Evolutionary conservation across 768 basidiomycete genomes (phyloP), one percentile per base, ranked within the genome.

Genomic region (Pisolithus albus): DNA sequence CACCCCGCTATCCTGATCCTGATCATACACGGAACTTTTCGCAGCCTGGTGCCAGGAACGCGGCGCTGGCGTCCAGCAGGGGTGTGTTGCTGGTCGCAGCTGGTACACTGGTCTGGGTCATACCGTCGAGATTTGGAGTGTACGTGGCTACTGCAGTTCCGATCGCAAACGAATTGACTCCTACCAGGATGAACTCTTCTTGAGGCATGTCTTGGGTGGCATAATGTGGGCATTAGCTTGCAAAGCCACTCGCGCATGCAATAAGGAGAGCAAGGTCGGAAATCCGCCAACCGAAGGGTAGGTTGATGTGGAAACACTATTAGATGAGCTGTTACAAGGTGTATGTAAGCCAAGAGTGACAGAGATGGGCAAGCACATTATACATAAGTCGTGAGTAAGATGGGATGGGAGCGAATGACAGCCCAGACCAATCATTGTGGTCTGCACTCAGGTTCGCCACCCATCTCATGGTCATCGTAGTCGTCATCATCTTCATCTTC

Each of bases 31-130:
- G 40, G 40, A 38, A 13, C n/a, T 32, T 16, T 23, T 37, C 9
- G 15, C 55, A 89, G 89, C 92, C 19, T 93, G 89, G 90, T 92
- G 78, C 64, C 89, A 91, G 66, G 82, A 85, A 56, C 77, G 73
- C 3, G 86, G 86, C 16, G 81, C 83, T 26, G 88, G 88, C 0
- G 78, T 80, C 4, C 72, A 79, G 56, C 64, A 61, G 24, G 66
- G 73, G 18, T 64, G 75, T 23, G 59, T 62, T 38, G 76, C 82
- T 2, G 91, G 89, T 19, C 77, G 90, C 36, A 89, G 87, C 59
- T 92, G 88, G 71, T 92, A 89, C 64, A 92, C 91, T 0, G 76
- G 82, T 55, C 75, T 92, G 0, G 90, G 90, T 0, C 91, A 94
- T 63, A 68, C 82, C 48, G 83, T 82, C 59, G 82, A 86, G 60